These are phyloP conservation scores for Escallonia herrerae DNA, from an alignment of 129 eudicot species.

Conservation along the genomic window DNA sequence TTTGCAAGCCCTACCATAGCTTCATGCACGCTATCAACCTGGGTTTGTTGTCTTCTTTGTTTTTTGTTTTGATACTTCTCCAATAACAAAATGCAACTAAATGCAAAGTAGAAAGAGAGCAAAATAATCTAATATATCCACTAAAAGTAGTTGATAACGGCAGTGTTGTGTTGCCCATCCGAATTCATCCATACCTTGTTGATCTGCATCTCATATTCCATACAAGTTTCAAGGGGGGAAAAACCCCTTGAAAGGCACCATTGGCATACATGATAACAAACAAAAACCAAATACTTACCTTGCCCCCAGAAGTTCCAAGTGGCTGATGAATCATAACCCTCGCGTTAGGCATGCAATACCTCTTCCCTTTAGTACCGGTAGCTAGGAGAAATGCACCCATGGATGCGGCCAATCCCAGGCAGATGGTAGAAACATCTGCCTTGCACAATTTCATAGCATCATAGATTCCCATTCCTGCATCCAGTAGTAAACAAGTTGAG, in stretches of 20 bases:
- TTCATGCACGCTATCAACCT: too few species aligned
- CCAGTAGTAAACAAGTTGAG: slow-evolving; percentile 16
- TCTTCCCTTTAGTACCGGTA: slow-evolving; percentile 82
- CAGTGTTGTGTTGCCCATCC: too few species aligned
- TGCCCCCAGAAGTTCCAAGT: slow-evolving; percentile 66
- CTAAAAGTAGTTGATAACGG: too few species aligned
- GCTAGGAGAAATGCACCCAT: slow-evolving; percentile 99
- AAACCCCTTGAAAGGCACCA: neutral
- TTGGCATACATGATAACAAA: neutral
- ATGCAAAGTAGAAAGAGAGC: too few species aligned
- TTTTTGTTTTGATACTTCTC: too few species aligned
- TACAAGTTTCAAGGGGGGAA: neutral
- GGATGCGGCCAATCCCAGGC: slow-evolving; percentile 90
- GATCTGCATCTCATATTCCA: neutral
- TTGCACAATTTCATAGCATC: slow-evolving; percentile 96
- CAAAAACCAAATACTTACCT: slow-evolving; percentile 32
- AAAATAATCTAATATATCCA: too few species aligned
- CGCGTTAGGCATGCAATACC: slow-evolving; percentile 94
- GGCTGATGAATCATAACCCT: slow-evolving; percentile 95
- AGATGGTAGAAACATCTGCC: slow-evolving; percentile 89
- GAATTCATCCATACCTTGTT: too few species aligned
- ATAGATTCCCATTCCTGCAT: slow-evolving; percentile 86
- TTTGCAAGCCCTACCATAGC: too few species aligned
- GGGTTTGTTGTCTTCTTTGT: too few species aligned
- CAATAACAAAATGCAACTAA: too few species aligned